A percentile compares a stretch with the other conserved stretches of the same genome.
These are phyloP conservation scores for Spiraea crenata DNA, from an alignment of 331 rosid species.

Conservation along the genomic window DNA sequence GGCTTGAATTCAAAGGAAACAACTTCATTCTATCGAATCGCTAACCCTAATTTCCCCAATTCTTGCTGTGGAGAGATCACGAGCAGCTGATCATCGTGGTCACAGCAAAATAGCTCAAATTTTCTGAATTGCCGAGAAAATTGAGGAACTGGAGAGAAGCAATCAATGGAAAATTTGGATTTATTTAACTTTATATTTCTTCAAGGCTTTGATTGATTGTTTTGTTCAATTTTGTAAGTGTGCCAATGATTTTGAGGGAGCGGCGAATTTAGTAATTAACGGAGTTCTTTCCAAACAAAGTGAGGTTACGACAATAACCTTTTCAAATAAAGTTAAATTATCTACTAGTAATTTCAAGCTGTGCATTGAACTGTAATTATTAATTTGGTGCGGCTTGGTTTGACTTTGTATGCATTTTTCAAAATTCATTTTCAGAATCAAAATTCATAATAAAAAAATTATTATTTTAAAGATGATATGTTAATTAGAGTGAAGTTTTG, in stretches of 20 bases:
- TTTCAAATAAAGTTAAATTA: too few species aligned
- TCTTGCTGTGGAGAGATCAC: constrained; percentile 28
- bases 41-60: constrained; percentile 28
- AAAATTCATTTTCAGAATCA: too few species aligned
- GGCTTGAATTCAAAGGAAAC: constrained; percentile 55
- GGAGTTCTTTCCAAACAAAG: neutral
- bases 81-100: constrained; percentile 32
- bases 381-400: too few species aligned
- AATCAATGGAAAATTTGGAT: neutral
- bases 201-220: neutral
- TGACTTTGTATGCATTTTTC: too few species aligned
- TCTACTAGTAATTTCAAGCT: too few species aligned
- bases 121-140: constrained; percentile 6
- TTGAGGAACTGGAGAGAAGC: neutral
- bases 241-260: neutral
- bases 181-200: neutral
- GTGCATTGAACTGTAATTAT: too few species aligned
- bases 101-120: neutral
- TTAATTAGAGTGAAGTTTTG: too few species aligned
- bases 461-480: too few species aligned
- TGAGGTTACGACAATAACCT: too few species aligned
- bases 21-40: constrained; percentile 56
- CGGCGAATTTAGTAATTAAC: neutral
- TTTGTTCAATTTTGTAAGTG: neutral
- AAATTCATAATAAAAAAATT: too few species aligned